Evolutionary conservation across 129 eudicot species (phyloP), one percentile per base, ranked within the genome.

Genomic region (Sambucus nigra): DNA sequence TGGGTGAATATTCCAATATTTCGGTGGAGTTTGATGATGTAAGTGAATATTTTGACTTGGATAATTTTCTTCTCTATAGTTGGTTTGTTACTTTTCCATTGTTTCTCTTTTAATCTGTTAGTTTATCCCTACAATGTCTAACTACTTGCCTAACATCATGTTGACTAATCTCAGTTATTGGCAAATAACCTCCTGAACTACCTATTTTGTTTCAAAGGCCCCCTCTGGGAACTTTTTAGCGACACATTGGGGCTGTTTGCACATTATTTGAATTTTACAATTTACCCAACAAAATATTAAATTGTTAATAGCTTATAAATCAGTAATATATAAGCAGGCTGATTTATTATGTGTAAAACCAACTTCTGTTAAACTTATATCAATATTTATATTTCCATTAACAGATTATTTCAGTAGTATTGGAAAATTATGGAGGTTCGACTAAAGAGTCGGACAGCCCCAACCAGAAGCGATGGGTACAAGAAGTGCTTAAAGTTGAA

Each of bases 1-100:
- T 86, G 99, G 96, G 99, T 59, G 74, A 79, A 80, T 74, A 75
- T 65, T 86, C 91, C 24, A 86, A 80, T 64, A 77, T 86, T 51
- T 73, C 95, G 28, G 71, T 61, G 58, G 99, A 92, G 58, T 92
- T 92, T 61, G 99, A 92, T 61, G 73, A 75, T 75, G 99, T 92
- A 86, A 92, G 99, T 59, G 60, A 14, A n/a, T n/a, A 48, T 25
- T 55, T 24, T 2, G 13, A 7, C 7, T 65, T 23, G 22, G 15
- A 22, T 50, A 50, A 12, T 22, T 24, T 25, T 50, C 55, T 25
- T 22, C 25, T 35, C 42, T 15, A 35, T 2, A 47, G 48, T 42
- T 18, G 16, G 19, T 42, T n/a, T 47, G 25, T 47, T 2, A 8
- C 26, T 18, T 42, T 12, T 17, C 48, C 48, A 25, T 44, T 60